Evolutionary conservation across 768 basidiomycete species (phyloP), one percentile per base, ranked within the genome.

Genomic region (Chiua virens): DNA sequence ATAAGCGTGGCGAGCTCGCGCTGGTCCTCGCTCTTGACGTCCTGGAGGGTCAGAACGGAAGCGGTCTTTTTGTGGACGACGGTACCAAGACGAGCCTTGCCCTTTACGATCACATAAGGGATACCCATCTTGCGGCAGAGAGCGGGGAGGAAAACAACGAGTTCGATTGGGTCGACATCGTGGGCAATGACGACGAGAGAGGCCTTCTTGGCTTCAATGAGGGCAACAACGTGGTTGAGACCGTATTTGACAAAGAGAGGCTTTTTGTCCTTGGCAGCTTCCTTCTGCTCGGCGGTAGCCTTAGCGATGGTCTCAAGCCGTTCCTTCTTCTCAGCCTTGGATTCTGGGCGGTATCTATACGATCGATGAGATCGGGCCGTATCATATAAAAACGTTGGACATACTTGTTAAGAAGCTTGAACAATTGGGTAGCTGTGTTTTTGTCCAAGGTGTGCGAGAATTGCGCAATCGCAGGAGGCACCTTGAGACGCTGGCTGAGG

Each of bases 81-180:
- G 8, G 95, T 92, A 62, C 96, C 96, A 65, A 98, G 91, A 70
- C 96, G 91, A 50, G 96, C 92, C 77, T 98, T 98, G 76, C 90
- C 89, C 79, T 98, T 98, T 62, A 96, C 94, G 59, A 99, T 97
- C 58, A 94, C 92, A 75, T 98, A 98, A 36, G 95, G 95, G 30
- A 98, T 89, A 71, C 95, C 95, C 95, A 98, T 98, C 86, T 98
- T 98, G 74, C 93, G 87, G 79, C 96, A 98, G 54, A 98, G 86
- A 49, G 96, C 94, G 50, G 96, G 96, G 53, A 98, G 81, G 87
- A 92, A 98, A 74, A 99, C 84, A 59, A 99, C 96, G 64, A 99
- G 88, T 77, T 99, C 96, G 58, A 98, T 97, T 37, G 96, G 96
- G 80, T 99, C 96, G 54, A 99, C 96, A 70, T 98, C 95, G 71